Conservation (phyloP, 257 asterid species). For the Gynochthodes officinalis region DNA sequence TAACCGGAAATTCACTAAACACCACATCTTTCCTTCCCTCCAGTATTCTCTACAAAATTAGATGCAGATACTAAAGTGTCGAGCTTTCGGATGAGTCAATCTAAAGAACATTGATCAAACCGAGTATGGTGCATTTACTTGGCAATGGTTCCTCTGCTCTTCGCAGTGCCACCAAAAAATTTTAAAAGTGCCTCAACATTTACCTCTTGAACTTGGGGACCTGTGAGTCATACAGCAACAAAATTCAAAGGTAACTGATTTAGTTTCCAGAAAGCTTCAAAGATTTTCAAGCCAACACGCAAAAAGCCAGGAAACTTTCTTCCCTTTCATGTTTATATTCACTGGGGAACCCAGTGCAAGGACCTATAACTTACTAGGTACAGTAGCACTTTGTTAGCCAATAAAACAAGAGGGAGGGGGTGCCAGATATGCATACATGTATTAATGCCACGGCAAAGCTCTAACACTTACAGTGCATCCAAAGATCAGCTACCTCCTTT, state of each 20-base stretch:
- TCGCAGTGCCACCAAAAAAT: not conserved
- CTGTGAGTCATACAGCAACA: not conserved
- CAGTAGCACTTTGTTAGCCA: not conserved
- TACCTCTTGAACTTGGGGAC: slow-evolving; percentile 7
- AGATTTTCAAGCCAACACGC: not conserved
- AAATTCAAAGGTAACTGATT: not conserved
- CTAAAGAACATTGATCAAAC: not conserved
- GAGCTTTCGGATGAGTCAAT: not conserved
- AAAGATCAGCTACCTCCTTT: slow-evolving; percentile 85
- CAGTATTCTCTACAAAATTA: slow-evolving; percentile 17
- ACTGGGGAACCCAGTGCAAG: not conserved
- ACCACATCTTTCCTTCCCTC: slow-evolving; percentile 10
- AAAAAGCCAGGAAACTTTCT: not conserved
- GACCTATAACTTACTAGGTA: not conserved
- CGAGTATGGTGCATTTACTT: not conserved
- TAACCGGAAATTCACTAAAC: not conserved
- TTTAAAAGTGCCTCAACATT: not conserved
- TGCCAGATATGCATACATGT: too few relatives aligned
- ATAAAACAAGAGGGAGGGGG: not conserved
- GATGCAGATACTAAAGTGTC: slow-evolving; percentile 5
- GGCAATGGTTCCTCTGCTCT: not conserved
- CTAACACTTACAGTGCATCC: slow-evolving; percentile 4
- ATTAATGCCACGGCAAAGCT: not conserved
- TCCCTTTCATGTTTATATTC: not conserved
- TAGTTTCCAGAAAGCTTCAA: not conserved